These are phyloP conservation scores for Rhazya stricta DNA, from an alignment of 257 asterid genomes.

Conservation along the genomic window DNA sequence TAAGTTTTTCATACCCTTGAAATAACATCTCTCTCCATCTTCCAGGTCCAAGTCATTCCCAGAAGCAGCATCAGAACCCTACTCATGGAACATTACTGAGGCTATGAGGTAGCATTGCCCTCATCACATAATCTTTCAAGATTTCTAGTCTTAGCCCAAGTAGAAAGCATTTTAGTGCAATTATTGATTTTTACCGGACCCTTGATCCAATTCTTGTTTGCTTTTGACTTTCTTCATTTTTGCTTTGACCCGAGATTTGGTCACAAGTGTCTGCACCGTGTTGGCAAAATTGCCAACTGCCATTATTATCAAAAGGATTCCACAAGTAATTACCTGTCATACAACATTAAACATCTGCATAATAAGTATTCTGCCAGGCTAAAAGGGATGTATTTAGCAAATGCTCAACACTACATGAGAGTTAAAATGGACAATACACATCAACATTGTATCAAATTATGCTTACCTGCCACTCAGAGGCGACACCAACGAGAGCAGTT, in stretches of 20 bases:
- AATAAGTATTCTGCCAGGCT: not conserved
- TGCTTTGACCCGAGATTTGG: conserved; percentile 80
- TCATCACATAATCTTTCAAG: not conserved
- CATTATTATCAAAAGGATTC: conserved; percentile 83
- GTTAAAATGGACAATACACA: not conserved
- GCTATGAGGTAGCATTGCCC: not conserved
- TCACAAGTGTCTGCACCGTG: conserved; percentile 85
- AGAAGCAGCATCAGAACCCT: conserved; percentile 7
- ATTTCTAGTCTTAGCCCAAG: not conserved
- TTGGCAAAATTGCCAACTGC: conserved; percentile 85
- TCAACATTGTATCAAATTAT: conserved; percentile 15
- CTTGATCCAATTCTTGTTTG: conserved; percentile 59
- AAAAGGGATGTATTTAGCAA: not conserved
- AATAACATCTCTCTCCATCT: conserved; percentile 3
- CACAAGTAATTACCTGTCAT: conserved; percentile 83
- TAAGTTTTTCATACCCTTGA: conserved; percentile 4
- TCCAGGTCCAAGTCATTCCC: conserved; percentile 8
- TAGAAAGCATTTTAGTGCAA: not conserved
- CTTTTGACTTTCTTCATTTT: conserved; percentile 72
- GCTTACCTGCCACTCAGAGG: conserved; percentile 89
- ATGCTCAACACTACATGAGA: not conserved
- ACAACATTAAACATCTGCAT: conserved; percentile 1
- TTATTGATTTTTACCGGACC: conserved; percentile 30
- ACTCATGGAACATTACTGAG: not conserved
- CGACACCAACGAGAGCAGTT: conserved; percentile 64